These are phyloP conservation scores for Diplocarpon rosae DNA, from an alignment of 2,329 filamentous ascomycete species.

Conservation along the genomic window DNA sequence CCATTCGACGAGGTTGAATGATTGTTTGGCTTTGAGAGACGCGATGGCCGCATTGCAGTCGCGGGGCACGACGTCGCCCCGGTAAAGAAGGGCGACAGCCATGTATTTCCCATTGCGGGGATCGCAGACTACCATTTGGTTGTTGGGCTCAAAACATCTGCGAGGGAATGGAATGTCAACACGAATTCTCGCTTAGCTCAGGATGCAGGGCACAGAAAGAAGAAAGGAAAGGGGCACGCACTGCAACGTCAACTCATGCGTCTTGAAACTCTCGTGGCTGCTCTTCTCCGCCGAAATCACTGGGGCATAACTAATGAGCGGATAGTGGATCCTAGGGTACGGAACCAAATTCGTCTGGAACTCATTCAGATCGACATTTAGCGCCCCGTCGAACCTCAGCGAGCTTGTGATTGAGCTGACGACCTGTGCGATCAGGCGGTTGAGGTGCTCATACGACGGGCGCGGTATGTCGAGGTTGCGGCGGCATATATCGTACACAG, in stretches of 20 bases:
- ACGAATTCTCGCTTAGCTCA: background rate
- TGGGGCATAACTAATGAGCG: constrained; percentile 53
- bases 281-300: constrained; percentile 50
- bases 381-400: constrained; percentile 52
- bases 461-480: constrained; percentile 54
- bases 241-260: constrained; percentile 54
- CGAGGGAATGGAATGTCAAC: constrained; percentile 4
- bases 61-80: constrained; percentile 52
- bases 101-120: constrained; percentile 59
- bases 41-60: constrained; percentile 49
- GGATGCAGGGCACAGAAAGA: constrained; percentile 5
- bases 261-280: constrained; percentile 56
- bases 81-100: constrained; percentile 55
- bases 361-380: constrained; percentile 58
- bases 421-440: constrained; percentile 56
- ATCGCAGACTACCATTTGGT: constrained; percentile 61
- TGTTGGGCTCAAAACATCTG: constrained; percentile 52
- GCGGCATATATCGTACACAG: constrained; percentile 57
- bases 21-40: constrained; percentile 51
- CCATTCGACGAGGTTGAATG: constrained; percentile 58
- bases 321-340: constrained; percentile 57
- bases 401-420: constrained; percentile 57
- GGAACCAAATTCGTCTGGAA: constrained; percentile 62
- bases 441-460: constrained; percentile 53
- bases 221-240: constrained; percentile 26